Conservation (phyloP, 495 filamentous ascomycete genomes). For the Penicillium coffeae region DNA sequence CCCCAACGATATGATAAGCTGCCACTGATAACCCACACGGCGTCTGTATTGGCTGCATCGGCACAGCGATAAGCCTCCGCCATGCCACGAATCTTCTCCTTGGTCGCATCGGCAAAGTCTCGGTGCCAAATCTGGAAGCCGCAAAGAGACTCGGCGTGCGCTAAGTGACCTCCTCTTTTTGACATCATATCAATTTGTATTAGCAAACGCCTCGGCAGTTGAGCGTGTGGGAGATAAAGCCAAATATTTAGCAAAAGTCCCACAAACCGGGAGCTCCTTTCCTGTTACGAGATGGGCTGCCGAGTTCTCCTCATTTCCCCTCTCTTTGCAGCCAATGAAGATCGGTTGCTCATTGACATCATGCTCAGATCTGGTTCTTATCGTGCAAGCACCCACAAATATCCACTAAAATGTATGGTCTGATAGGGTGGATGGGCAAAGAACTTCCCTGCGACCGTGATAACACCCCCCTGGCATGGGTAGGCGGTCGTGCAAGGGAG, state of each 20-base stretch:
- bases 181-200: neutral
- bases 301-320: conserved; percentile 22
- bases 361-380: conserved; percentile 25
- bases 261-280: neutral
- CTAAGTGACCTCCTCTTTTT: neutral
- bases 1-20: too few relatives aligned
- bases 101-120: neutral
- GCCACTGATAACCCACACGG: neutral
- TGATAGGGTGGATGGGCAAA: neutral
- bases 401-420: too few relatives aligned
- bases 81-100: neutral
- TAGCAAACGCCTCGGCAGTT: neutral
- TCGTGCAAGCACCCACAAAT: conserved; percentile 18
- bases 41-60: neutral
- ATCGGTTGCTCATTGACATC: neutral
- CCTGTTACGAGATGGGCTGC: conserved; percentile 3
- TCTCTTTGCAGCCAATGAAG: conserved; percentile 13
- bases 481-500: neutral
- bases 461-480: neutral
- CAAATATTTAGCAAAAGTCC: neutral
- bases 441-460: conserved; percentile 6
- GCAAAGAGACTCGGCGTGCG: neutral
- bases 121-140: neutral
- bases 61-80: neutral
- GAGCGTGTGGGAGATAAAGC: neutral